Evolutionary conservation across 257 asterid species (phyloP).

Genomic region (Handroanthus guayacan): DNA sequence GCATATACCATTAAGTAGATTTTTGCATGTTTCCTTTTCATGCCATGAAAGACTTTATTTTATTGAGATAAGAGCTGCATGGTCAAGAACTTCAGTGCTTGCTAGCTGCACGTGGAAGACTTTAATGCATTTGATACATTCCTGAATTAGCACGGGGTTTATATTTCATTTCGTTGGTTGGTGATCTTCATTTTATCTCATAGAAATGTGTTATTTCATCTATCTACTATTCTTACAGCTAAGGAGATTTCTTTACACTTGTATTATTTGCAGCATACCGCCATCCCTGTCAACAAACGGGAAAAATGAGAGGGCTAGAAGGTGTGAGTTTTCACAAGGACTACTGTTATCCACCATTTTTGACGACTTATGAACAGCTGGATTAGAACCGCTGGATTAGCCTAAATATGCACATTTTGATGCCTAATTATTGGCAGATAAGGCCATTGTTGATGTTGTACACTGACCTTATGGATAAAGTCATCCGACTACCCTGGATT

Average conservation of each 20-base stretch:
- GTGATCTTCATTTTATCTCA: not conserved
- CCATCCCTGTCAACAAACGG: constrained; percentile 47
- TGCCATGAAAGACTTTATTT: not conserved
- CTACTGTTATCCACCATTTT: constrained; percentile 56
- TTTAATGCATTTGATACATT: not conserved
- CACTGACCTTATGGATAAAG: constrained; percentile 28
- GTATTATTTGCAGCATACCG: constrained; percentile 44
- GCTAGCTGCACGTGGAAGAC: not conserved
- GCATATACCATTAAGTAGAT: not conserved
- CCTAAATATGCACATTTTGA: constrained; percentile 23
- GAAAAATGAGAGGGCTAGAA: constrained; percentile 48
- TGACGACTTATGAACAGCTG: constrained; percentile 48
- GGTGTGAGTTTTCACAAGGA: constrained; percentile 59
- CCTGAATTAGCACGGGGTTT: not conserved
- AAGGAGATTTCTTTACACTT: not conserved
- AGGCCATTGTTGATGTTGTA: constrained; percentile 28
- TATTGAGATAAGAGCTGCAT: not conserved
- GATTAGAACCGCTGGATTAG: not conserved
- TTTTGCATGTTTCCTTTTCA: too few species aligned
- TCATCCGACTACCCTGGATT: constrained; percentile 8
- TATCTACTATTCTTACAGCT: not conserved
- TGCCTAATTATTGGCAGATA: constrained; percentile 34
- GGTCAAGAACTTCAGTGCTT: not conserved
- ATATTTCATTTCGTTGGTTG: not conserved
- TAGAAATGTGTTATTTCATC: not conserved